Evolutionary conservation across 1,139 yeast species (phyloP), one percentile per base, ranked within the genome.

Genomic region (Lodderomyces jiufengensis): DNA sequence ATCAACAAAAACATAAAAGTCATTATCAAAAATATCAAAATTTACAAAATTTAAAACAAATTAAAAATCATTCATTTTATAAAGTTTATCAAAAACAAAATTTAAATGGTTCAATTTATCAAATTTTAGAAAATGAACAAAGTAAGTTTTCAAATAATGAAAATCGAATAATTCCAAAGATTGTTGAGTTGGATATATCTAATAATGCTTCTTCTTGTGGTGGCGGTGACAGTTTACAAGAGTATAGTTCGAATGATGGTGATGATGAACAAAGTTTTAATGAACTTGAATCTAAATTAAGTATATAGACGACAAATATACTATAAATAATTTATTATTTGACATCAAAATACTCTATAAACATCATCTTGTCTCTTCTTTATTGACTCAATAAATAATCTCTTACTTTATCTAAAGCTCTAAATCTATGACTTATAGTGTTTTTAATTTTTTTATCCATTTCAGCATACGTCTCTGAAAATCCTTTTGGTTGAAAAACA

Each of bases 391-490:
- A 37, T 42, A 90, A 67, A 49, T 66, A 85, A 23, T 68, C 76
- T 55, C 76, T 77, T 42, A 92, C 73, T 58, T 84, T 77, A 41
- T 70, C 78, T 52, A 92, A 73, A 0, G 98, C 97, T 57, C 72
- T 80, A 52, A 71, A 87, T 53, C 99, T 73, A 55, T 94, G 98
- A 46, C 95, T 83, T 44, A 92, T 84, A 11, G 73, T 59, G 58
- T 92, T 90, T 66, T 94, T 94, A 28, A 73, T 65, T 4, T 59
- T 57, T 51, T 84, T 84, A 39, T 75, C 80, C 92, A 94, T 79
- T 61, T 92, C 97, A n/a, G 97, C 97, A 55, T 84, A 86, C 0
- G 97, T 90, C 54, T 80, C 61, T 13, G 68, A 62, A 41, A 61
- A 70, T 1, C 92, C 95, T 26, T 64, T 62, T 3, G 98, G 97